A percentile compares a stretch with the other conserved stretches of the same genome.
phyloP scores from a whole-genome alignment of 352 stramenopile species.

The Phytophthora fragariae region DNA sequence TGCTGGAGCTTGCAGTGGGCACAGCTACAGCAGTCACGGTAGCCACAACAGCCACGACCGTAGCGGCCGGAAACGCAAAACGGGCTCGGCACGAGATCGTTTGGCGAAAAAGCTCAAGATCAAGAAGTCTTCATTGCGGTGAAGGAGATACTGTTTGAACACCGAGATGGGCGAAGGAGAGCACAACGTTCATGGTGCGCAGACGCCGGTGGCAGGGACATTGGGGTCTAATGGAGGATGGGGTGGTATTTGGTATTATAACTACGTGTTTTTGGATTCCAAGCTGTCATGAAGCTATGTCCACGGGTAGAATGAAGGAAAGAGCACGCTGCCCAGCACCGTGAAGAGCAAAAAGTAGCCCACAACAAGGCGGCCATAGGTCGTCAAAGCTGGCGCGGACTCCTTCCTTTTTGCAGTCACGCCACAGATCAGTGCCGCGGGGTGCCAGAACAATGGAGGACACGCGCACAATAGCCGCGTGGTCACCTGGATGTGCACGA shows the following conservation, averaged over 20 bases:
- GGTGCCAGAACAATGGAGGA: conserved; percentile 84
- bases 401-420: conserved; percentile 16
- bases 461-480: conserved; percentile 83
- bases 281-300: conserved; percentile 41
- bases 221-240: conserved; percentile 18
- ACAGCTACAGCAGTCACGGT: conserved; percentile 30
- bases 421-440: conserved; percentile 42
- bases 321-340: conserved; percentile 72
- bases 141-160: conserved; percentile 18
- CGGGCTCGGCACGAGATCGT: conserved; percentile 63
- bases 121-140: conserved; percentile 54
- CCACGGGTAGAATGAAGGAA: conserved; percentile 87
- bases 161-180: background rate
- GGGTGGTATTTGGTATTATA: conserved; percentile 32
- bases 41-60: conserved; percentile 4
- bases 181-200: conserved; percentile 7
- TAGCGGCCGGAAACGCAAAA: conserved; percentile 58
- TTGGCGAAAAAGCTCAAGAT: conserved; percentile 88
- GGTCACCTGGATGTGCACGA: conserved; percentile 89
- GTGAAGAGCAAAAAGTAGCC: conserved; percentile 80
- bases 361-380: conserved; percentile 47
- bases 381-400: conserved; percentile 9
- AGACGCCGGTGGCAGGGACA: conserved; percentile 6
- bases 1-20: conserved; percentile 21
- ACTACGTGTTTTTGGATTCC: conserved; percentile 21